Evolutionary conservation across 2,329 filamentous ascomycete genomes (phyloP), one percentile per base, ranked within the genome.

Genomic region (Cercospora beticola): DNA sequence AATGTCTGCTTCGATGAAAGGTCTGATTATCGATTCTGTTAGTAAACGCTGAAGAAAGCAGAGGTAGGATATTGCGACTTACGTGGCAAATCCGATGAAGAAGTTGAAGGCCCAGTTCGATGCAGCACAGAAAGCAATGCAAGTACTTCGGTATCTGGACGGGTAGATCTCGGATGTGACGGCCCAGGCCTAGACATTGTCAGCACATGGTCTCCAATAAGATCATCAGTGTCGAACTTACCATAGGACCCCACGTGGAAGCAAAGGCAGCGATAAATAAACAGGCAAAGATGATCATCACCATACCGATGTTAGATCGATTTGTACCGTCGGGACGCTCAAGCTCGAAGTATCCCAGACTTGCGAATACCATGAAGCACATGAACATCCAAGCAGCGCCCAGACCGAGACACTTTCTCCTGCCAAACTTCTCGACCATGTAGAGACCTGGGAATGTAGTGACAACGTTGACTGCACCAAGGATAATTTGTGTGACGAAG

Each of bases 251-350:
- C 89, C 89, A 91, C 1, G 88, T 90, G 0, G 86, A 89, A 3
- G 88, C 88, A 68, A 88, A 90, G 1, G 83, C 86, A 0, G 88
- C 82, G 71, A 89, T 89, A 75, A 89, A 89, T 59, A 91, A 81
- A 74, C 88, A 90, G 0, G 88, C 88, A 76, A 90, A 90, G 66
- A 88, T 83, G 52, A 91, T 89, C 70, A 90, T 86, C 40, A 85
- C 84, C 8, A 85, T 82, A n/a, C 88, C 88, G 9, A 86, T 82
- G 0, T 73, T 69, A 6, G 78, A 76, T 1, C 79, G 80, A 12
- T 74, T 75, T 16, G 57, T 54, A 10, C 68, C 68, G 6, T 65
- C 28, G 1, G 40, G 60, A 18, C 54, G 62, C 57, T 80, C 74
- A 0, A 83, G 76, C 4, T 76, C 76, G 65, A 82, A 83, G 72